These are phyloP conservation scores for Globisporangium canariense DNA, from an alignment of 352 stramenopile species.

Conservation along the genomic window DNA sequence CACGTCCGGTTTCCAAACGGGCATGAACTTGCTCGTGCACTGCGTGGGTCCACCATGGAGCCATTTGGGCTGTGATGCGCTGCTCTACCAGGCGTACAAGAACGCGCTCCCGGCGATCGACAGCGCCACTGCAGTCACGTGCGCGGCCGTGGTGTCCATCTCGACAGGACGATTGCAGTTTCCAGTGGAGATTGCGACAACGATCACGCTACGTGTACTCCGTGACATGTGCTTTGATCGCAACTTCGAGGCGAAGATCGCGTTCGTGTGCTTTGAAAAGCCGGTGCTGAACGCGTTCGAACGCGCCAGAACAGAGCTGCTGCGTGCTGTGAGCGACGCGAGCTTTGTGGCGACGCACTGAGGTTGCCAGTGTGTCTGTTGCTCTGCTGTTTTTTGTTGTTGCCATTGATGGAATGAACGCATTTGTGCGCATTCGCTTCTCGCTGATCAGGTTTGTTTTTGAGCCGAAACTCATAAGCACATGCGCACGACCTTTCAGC, in stretches of 20 bases:
- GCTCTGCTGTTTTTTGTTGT: no score
- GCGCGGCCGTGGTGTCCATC: slow-evolving; percentile 49
- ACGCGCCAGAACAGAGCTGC: neutral
- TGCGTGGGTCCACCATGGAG: slow-evolving; percentile 34
- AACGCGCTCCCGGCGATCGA: slow-evolving; percentile 33
- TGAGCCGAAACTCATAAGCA: neutral
- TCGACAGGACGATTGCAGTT: slow-evolving; percentile 43
- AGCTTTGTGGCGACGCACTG: slow-evolving; percentile 1
- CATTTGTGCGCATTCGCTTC: no score
- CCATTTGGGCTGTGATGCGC: neutral
- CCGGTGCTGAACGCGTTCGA: slow-evolving; percentile 32
- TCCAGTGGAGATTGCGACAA: slow-evolving; percentile 30
- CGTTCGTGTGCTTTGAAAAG: slow-evolving; percentile 56
- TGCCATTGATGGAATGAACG: no score
- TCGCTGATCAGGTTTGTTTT: neutral
- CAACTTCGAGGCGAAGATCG: slow-evolving; percentile 37
- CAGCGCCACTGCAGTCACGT: slow-evolving; percentile 26
- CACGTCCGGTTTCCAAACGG: slow-evolving; percentile 41
- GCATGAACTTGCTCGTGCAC: slow-evolving; percentile 52
- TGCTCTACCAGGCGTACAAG: slow-evolving; percentile 57
- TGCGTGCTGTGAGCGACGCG: neutral
- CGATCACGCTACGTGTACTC: slow-evolving; percentile 36
- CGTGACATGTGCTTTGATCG: slow-evolving; percentile 37
- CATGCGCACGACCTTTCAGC: neutral
- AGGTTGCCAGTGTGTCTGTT: no score